Base-by-base conservation (phyloP, 345 rosid genomes). In the Pseudoturritis turrita region DNA sequence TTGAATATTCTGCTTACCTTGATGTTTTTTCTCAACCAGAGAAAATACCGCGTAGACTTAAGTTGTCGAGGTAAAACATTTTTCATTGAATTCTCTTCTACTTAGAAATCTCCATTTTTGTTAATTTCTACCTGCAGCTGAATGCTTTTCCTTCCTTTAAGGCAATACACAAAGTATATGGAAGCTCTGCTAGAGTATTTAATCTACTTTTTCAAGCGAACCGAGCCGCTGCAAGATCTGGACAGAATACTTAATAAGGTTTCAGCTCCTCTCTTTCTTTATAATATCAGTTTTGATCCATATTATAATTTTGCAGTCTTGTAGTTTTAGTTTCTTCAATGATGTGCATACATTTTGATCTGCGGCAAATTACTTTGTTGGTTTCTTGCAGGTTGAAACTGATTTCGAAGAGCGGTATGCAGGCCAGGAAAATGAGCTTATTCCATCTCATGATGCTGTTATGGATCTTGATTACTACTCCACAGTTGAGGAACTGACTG, bases 191-290 rank as follows among this genome's bases (percentile, higher is more conserved):
- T 96, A 11, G 94, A 85, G 82, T 86, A 92, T 84, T 81, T 96
- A 55, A 71, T 85, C 43, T 71, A 83, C 76, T 87, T 88, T 79
- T 95, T 92, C 64, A 87, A 89, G 75, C 85, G 98, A 64, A 89
- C 94, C 7, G 94, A 92, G 77, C 99, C 99, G 5, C 70, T 95
- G 84, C 94, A 90, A 84, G 99, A 95, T 83, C 83, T 95, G 76
- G 96, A 84, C 65, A 65, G 90, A 76, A 88, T 89, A 59, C 83
- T 92, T 59, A 78, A 88, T 31, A 89, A 84, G 98, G 99, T 92
- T 57, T 29, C 14, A 29, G 2, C 45, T 26, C 46, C 26, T 62
- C 10, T 33, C 37, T 60, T 69, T 57, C 12, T n/a, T n/a, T n/a
- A n/a, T n/a, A n/a, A n/a, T n/a, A n/a, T 33, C 25, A 37, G 46